These are phyloP conservation scores for Cylindricascospora bacillispora DNA, from an alignment of 1,139 yeast genomes.

Conservation along the genomic window DNA sequence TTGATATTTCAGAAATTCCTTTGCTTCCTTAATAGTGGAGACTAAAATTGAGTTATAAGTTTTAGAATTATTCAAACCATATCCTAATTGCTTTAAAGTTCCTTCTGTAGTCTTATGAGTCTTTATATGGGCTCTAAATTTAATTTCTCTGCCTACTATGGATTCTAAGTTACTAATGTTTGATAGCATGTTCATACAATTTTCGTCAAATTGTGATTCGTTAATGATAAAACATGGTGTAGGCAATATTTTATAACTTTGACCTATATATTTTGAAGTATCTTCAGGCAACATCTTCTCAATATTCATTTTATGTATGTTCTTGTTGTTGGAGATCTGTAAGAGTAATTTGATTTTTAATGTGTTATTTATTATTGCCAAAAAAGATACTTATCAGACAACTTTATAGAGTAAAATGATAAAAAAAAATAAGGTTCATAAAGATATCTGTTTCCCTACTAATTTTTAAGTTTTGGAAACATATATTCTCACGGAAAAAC, in stretches of 20 bases:
- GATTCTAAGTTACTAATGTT: slow-evolving; percentile 19
- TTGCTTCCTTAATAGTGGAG: slow-evolving; percentile 58
- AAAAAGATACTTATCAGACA: too few relatives aligned
- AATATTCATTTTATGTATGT: too few relatives aligned
- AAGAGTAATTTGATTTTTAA: too few relatives aligned
- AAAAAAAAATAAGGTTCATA: too few relatives aligned
- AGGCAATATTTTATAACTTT: slow-evolving; percentile 30
- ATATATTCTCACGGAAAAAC: too few relatives aligned
- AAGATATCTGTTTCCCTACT: too few relatives aligned
- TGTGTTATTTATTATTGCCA: too few relatives aligned
- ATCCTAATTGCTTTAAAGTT: slow-evolving; percentile 33
- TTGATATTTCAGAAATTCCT: slow-evolving; percentile 37
- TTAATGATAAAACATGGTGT: slow-evolving; percentile 44
- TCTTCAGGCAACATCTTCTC: slow-evolving; percentile 8
- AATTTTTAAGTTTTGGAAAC: too few relatives aligned
- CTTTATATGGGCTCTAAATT: slow-evolving; percentile 52
- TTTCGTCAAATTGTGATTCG: slow-evolving; percentile 26
- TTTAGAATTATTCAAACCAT: slow-evolving; percentile 30
- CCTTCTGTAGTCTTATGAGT: slow-evolving; percentile 55
- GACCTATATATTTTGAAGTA: slow-evolving; percentile 10
- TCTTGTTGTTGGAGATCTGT: too few relatives aligned
- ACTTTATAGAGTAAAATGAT: too few relatives aligned
- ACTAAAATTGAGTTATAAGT: slow-evolving; percentile 44
- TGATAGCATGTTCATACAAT: slow-evolving; percentile 32
- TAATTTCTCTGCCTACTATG: slow-evolving; percentile 27